Evolutionary conservation across 257 asterid genomes (phyloP), one percentile per base, ranked within the genome.

Genomic region (Paraleonurus japonicus): DNA sequence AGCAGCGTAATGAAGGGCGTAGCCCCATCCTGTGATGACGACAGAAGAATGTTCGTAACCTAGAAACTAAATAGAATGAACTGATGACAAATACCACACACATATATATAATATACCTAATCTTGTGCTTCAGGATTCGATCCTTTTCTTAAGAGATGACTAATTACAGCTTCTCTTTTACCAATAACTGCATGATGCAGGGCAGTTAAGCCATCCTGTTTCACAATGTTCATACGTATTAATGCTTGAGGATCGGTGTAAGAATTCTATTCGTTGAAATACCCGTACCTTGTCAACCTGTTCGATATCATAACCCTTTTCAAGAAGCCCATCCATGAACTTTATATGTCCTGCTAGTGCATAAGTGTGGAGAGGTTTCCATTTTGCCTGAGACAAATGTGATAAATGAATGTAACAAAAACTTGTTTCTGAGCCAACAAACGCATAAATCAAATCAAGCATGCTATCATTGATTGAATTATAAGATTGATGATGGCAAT

Each of bases 1-100:
- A 83, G 86, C 96, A 73, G 98, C 98, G 67, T 91, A 91, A 80
- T 94, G 98, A 60, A 94, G 98, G 96, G n/a, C 4, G 96, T 88
- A 37, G 86, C 91, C 17, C 98, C 96, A 67, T 85, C 96, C 97
- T 94, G 78, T 60, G 26, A 72, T 5, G 28, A 63, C 13, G 41
- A 7, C 10, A 73, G n/a, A n/a, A 16, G 22, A 76, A 45, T 22
- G 1, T 64, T 70, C 13, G 50, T 67, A 58, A 19, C 65, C 60
- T 26, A 16, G 22, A 33, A 72, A 57, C 63, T 51, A 60, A 61
- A 67, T 47, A 8, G 68, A 66, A 75, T 2, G 47, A 17, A n/a
- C 26, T 1, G 23, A 19, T 60, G 30, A 62, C 55, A 41, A 7
- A 57, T 7, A 70, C 30, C 23, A 20, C 12, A 41, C 4, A 19